Conservation (phyloP, 2,329 filamentous ascomycete genomes). For the Verticillium alfalfae region DNA sequence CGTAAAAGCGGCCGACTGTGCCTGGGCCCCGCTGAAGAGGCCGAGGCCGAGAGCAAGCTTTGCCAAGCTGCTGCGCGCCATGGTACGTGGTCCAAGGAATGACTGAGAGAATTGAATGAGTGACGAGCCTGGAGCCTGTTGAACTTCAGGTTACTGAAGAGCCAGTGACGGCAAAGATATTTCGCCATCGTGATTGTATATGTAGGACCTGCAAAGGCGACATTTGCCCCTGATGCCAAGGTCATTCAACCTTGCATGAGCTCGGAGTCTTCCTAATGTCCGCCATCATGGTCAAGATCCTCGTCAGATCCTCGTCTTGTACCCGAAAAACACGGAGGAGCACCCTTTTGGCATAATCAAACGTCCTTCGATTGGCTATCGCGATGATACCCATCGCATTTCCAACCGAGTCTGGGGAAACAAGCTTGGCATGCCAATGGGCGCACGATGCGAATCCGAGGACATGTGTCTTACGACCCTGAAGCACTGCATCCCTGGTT, state of each 20-base stretch:
- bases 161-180: background rate
- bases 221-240: background rate
- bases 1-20: conserved; percentile 24
- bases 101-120: background rate
- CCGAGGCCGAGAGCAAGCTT: conserved; percentile 8
- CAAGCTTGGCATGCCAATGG: background rate
- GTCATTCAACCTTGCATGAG: background rate
- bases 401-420: background rate
- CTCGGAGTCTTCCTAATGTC: background rate
- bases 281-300: background rate
- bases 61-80: background rate
- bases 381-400: background rate
- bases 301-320: background rate
- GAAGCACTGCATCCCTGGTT: background rate
- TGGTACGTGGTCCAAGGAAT: background rate
- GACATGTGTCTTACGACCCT: background rate
- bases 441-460: background rate
- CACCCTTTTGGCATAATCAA: background rate
- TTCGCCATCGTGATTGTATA: background rate
- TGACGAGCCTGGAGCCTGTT: background rate
- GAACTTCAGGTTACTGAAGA: background rate
- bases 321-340: background rate
- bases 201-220: background rate
- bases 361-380: background rate
- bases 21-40: conserved; percentile 13